A percentile compares a stretch with the other conserved stretches of the same genome.
These are phyloP conservation scores for Creolimax fragrantissima DNA, from an alignment of 78 protist species.

Conservation along the genomic window DNA sequence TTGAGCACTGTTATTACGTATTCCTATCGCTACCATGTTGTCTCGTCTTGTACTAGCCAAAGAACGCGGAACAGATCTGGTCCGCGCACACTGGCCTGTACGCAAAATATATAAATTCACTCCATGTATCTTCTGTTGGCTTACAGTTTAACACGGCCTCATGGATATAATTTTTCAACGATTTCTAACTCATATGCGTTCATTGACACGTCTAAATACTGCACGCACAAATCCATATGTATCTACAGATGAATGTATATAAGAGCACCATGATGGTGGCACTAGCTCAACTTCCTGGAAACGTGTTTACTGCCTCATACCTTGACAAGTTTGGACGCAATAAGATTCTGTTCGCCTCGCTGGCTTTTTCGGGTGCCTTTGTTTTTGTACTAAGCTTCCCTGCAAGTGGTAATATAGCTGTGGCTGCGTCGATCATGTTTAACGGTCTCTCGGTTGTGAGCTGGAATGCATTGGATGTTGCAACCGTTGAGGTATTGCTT, in stretches of 20 bases:
- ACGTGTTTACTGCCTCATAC: background rate
- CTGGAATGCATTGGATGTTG: slow-evolving; percentile 21
- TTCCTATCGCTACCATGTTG: background rate
- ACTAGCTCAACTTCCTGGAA: slow-evolving; percentile 16
- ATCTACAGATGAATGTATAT: background rate
- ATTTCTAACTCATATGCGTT: too few relatives aligned
- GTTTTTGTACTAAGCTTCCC: background rate
- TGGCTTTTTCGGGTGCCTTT: background rate
- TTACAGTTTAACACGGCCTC: too few relatives aligned
- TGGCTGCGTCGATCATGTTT: background rate
- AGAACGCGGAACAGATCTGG: background rate
- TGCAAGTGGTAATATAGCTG: background rate
- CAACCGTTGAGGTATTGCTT: background rate
- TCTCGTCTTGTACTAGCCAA: background rate
- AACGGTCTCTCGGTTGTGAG: slow-evolving; percentile 2
- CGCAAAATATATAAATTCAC: too few relatives aligned
- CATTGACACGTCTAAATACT: too few relatives aligned
- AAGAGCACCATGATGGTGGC: background rate
- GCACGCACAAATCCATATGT: too few relatives aligned
- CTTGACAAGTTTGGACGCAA: background rate
- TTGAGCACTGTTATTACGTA: too few relatives aligned
- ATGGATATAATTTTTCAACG: too few relatives aligned
- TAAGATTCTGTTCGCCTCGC: background rate
- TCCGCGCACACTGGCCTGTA: background rate
- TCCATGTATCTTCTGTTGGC: too few relatives aligned